Evolutionary conservation across 2,329 filamentous ascomycete genomes (phyloP), one percentile per base, ranked within the genome.

Genomic region (Eutypa lata): DNA sequence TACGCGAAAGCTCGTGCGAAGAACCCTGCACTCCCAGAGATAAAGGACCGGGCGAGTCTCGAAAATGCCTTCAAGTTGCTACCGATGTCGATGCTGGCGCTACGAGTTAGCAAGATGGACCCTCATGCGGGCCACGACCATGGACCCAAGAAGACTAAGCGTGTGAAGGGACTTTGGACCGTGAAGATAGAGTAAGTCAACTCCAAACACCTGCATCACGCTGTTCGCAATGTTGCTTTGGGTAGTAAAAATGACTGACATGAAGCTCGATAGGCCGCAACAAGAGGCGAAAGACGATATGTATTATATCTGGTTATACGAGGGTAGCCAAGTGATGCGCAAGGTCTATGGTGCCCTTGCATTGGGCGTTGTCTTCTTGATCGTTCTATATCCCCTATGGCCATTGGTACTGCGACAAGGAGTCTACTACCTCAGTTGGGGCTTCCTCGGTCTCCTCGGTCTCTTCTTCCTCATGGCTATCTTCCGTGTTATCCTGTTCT

Each of bases 391-490:
- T 77, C 94, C 94, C 10, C 82, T 99, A 53, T 99, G 94, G 94
- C 94, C 94, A 1, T 81, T 96, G 57, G 86, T 91, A 70, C 77
- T 99, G 74, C 84, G 94, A 65, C 86, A 94, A 63, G 94, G 93
- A 50, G 94, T 97, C 47, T 99, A 96, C 89, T 97, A 99, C 72
- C 79, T 97, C 42, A 94, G 89, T 71, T 96, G 96, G 85, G 93
- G 88, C 54, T 89, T 96, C 81, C 80, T 99, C 59, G 88, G 90
- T 43, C 78, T 97, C 28, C 83, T 99, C 45, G 94, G 90, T 52
- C 76, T 96, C 48, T 99, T 99, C 84, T 97, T 99, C 73, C 84
- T 86, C 67, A 97, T 99, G 94, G 89, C 93, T 6, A 96, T 99
- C 67, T 91, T 99, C 82, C 87, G 94, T 55, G 81, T 97, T 52